These are phyloP conservation scores for Collybia sordida DNA, from an alignment of 768 basidiomycete genomes.

Conservation along the genomic window DNA sequence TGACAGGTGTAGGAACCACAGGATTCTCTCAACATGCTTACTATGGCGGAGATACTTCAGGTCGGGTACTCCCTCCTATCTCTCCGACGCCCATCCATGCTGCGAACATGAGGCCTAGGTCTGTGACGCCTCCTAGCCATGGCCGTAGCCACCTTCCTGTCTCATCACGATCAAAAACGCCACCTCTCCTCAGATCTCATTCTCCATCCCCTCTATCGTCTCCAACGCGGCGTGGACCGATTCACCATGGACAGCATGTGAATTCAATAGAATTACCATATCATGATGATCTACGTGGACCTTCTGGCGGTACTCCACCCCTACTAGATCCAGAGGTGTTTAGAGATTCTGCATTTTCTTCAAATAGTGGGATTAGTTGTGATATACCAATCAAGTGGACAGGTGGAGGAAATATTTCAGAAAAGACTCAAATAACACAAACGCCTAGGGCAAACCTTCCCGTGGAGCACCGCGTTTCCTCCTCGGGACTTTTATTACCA, in stretches of 20 bases:
- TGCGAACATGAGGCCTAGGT: not conserved
- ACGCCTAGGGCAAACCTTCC: conserved; percentile 10
- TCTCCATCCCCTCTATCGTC: conserved; percentile 12
- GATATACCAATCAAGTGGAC: conserved; percentile 67
- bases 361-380: conserved; percentile 39
- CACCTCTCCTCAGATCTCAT: conserved; percentile 34
- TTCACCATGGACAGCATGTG: not conserved
- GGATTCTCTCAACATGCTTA: conserved; percentile 30
- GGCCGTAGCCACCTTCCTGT: conserved; percentile 24
- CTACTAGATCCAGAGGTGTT: conserved; percentile 61
- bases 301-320: conserved; percentile 22
- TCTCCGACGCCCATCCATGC: conserved; percentile 1
- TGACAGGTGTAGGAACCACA: conserved; percentile 63
- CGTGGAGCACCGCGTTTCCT: conserved; percentile 18
- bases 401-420: conserved; percentile 26
- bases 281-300: not conserved
- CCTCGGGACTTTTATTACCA: conserved; percentile 41
- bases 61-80: not conserved
- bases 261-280: not conserved
- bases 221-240: not conserved
- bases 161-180: conserved; percentile 37
- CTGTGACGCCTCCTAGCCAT: conserved; percentile 6
- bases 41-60: conserved; percentile 16
- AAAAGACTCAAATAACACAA: conserved; percentile 5
- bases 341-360: conserved; percentile 66